Evolutionary conservation across 352 stramenopile genomes (phyloP), one percentile per base, ranked within the genome.

Genomic region (Phytophthora rubi): DNA sequence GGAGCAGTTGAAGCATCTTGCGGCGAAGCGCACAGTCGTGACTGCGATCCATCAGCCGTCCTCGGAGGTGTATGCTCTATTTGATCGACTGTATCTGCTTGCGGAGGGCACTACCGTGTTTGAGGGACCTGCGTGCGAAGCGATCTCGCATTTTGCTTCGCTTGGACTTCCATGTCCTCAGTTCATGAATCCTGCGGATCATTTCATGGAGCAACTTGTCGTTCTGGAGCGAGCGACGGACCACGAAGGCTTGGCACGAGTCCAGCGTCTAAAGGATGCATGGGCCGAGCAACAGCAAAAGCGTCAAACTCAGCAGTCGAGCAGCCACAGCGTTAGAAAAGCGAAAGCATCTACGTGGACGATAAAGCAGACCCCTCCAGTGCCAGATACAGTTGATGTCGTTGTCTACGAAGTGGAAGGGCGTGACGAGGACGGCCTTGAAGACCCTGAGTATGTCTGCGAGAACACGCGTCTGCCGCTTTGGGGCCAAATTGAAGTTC

Each of bases 31-130:
- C 37, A 97, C 91, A 2, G 79, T 97, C 13, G 68, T 97, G 13
- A 82, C 84, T 21, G 87, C 93, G 6, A 97, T 97, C 72, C 90
- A 97, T 48, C 66, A 88, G 69, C 90, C 91, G n/a, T 92, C 82
- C 23, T 89, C 76, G 1, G 76, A 86, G 13, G 59, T 86, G 13
- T 86, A 68, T 37, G 68, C 62, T 5, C 28, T 84, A 0, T 86
- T 86, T 48, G 79, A 86, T 48, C 59, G 59, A 8, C 57, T 86
- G 0, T 77, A 83, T 23, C 28, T 86, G 55, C 71, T 86, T 18
- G 65, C 54, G 10, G 79, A 81, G 8, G 79, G 79, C 4, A 32
- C 57, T 16, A 71, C 66, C 5, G 59, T 83, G 30, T 86, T 83
- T 53, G 53, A 81, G 62, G 76, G 79, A 4, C 52, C 74, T 53